Evolutionary conservation across 169 alveolate genomes (phyloP).

Genomic region (Plasmodium gaboni): DNA sequence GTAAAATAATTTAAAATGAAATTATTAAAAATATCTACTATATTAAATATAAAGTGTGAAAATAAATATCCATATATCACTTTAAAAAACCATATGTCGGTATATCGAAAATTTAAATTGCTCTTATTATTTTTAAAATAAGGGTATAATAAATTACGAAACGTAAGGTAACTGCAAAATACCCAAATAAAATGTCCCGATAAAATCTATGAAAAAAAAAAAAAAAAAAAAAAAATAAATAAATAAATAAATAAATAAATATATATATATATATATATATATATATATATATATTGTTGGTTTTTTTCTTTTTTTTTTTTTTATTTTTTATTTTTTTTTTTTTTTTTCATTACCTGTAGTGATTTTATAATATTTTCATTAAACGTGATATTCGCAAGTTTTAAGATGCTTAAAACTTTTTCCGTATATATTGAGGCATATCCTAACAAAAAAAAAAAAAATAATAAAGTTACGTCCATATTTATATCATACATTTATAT

Average conservation of each 20-base stretch:
- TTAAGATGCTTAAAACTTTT: constrained; percentile 11
- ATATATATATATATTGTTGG: not conserved
- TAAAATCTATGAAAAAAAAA: constrained; percentile 31
- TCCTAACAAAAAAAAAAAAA: constrained; percentile 25
- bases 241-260: not conserved
- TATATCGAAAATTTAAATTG: constrained; percentile 56
- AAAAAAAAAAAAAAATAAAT: not conserved
- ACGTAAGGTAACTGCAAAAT: constrained; percentile 34
- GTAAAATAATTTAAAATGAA: constrained; percentile 36
- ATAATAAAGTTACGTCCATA: not conserved
- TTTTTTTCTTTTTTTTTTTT: not conserved
- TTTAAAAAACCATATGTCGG: constrained; percentile 36
- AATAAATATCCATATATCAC: constrained; percentile 58
- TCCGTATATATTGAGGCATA: constrained; percentile 61
- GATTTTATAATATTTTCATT: constrained; percentile 49
- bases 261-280: not conserved
- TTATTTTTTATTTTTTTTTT: not conserved
- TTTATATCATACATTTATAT: not conserved
- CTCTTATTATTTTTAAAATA: constrained; percentile 44
- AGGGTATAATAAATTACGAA: constrained; percentile 32
- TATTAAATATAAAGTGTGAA: constrained; percentile 52
- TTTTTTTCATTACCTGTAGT: constrained; percentile 36
- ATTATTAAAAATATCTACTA: constrained; percentile 46
- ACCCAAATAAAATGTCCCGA: constrained; percentile 72
- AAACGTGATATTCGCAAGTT: not conserved